Percentiles rank a stretch among this genome's conserved stretches.
Conservation (phyloP, 2,329 filamentous ascomycete genomes). For the Aureobasidium lini region DNA sequence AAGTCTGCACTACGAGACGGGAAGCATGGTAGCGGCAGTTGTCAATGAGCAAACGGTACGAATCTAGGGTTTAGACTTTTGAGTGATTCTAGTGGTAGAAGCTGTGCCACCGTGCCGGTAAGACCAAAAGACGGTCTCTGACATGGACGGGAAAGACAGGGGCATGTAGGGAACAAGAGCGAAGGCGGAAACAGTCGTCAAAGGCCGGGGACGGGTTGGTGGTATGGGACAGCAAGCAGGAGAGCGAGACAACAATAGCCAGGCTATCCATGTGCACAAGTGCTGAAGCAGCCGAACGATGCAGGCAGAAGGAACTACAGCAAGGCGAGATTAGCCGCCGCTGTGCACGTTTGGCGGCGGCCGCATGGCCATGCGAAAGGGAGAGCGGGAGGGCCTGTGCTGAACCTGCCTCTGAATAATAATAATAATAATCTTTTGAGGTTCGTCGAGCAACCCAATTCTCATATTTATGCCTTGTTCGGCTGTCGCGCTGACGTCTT, state of each 20-base stretch:
- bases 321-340: slow-evolving; percentile 14
- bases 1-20: background rate
- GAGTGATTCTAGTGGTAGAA: slow-evolving; percentile 15
- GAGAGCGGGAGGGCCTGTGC: slow-evolving; percentile 13
- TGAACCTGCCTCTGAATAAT: slow-evolving; percentile 8
- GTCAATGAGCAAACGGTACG: slow-evolving; percentile 10
- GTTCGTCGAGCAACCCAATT: slow-evolving; percentile 8
- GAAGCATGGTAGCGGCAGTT: slow-evolving; percentile 8
- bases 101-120: slow-evolving; percentile 12
- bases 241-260: background rate
- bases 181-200: background rate
- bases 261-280: background rate
- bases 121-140: background rate
- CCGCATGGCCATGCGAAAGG: slow-evolving; percentile 12
- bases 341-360: slow-evolving; percentile 6
- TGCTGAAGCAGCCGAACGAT: slow-evolving; percentile 12
- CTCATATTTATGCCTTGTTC: slow-evolving; percentile 5
- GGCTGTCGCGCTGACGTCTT: slow-evolving; percentile 12
- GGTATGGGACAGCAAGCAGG: background rate
- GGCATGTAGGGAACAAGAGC: background rate
- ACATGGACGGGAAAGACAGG: background rate
- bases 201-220: background rate
- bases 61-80: slow-evolving; percentile 14
- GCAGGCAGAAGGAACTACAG: slow-evolving; percentile 9
- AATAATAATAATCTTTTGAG: slow-evolving; percentile 13